Conservation (phyloP, 352 stramenopile species). For the Achlya hypogyna region DNA sequence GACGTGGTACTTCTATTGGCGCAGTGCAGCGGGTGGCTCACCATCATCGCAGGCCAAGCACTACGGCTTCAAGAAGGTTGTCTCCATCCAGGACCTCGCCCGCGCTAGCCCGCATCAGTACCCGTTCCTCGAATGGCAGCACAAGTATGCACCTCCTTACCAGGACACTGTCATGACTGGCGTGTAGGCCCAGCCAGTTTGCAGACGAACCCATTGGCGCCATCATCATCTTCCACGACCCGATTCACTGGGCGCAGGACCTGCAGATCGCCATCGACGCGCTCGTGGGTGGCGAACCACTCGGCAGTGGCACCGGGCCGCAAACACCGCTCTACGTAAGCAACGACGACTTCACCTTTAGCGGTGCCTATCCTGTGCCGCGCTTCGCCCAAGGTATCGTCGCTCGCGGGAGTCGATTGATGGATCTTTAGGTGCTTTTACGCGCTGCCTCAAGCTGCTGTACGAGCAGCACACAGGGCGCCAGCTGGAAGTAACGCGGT, state of each 20-base stretch:
- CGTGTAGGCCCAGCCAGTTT: conserved; percentile 37
- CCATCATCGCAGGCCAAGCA: conserved; percentile 21
- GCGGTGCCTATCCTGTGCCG: conserved; percentile 66
- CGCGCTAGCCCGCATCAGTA: conserved; percentile 70
- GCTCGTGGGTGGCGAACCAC: conserved; percentile 69
- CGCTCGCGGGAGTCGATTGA: not conserved
- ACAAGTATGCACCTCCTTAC: conserved; percentile 35
- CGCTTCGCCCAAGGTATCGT: conserved; percentile 67
- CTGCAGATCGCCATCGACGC: conserved; percentile 85
- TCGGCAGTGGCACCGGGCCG: conserved; percentile 47
- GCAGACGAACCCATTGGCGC: conserved; percentile 67
- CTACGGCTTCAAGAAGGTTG: conserved; percentile 81
- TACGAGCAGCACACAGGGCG: conserved; percentile 60
- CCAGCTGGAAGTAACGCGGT: conserved; percentile 59
- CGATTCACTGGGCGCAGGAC: conserved; percentile 81
- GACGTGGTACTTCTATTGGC: conserved; percentile 62
- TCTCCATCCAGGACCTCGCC: conserved; percentile 59
- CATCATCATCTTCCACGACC: conserved; percentile 87
- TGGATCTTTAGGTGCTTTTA: conserved; percentile 46
- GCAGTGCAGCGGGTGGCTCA: not conserved
- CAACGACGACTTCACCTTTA: conserved; percentile 87
- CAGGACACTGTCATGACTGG: not conserved
- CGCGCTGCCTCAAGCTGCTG: conserved; percentile 56
- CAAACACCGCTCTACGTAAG: conserved; percentile 75
- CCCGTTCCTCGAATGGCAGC: conserved; percentile 61